These are phyloP conservation scores for Monascus ruber DNA, from an alignment of 2,329 filamentous ascomycete genomes.

Conservation along the genomic window DNA sequence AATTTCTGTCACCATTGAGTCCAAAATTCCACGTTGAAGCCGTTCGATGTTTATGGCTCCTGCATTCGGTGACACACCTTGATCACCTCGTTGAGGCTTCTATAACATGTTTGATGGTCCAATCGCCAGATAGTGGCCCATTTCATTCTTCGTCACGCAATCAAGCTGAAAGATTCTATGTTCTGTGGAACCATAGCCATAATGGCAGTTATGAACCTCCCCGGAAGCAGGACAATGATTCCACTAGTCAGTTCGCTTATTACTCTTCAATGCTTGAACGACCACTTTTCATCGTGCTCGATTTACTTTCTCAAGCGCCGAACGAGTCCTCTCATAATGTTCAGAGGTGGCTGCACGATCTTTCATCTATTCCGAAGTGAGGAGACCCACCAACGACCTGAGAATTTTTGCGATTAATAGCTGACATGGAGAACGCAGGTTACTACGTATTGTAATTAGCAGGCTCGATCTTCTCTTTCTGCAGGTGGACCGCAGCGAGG, in stretches of 20 bases:
- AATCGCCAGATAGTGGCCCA: slow-evolving; percentile 19
- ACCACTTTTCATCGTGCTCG: slow-evolving; percentile 70
- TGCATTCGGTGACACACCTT: slow-evolving; percentile 60
- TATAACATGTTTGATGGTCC: slow-evolving; percentile 58
- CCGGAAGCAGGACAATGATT: slow-evolving; percentile 19
- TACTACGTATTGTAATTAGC: slow-evolving; percentile 26
- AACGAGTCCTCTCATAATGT: slow-evolving; percentile 66
- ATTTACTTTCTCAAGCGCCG: slow-evolving; percentile 60
- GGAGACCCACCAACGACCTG: slow-evolving; percentile 10
- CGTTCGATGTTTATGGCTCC: slow-evolving; percentile 71
- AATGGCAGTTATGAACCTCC: slow-evolving; percentile 26
- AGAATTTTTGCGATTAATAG: slow-evolving; percentile 8
- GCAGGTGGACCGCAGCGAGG: slow-evolving; percentile 9
- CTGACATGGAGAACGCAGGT: slow-evolving; percentile 12
- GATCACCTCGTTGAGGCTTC: slow-evolving; percentile 71
- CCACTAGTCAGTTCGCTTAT: slow-evolving; percentile 17
- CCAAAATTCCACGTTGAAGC: slow-evolving; percentile 94
- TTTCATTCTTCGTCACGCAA: slow-evolving; percentile 20
- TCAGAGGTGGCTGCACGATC: slow-evolving; percentile 63
- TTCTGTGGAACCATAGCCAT: slow-evolving; percentile 33
- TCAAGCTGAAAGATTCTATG: slow-evolving; percentile 29
- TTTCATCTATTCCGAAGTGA: slow-evolving; percentile 40
- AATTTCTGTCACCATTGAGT: slow-evolving; percentile 64
- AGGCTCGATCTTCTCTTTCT: slow-evolving; percentile 23
- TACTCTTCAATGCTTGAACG: slow-evolving; percentile 58